Conservation (phyloP, 2,329 filamentous ascomycete species). For the Alternaria consortialis region DNA sequence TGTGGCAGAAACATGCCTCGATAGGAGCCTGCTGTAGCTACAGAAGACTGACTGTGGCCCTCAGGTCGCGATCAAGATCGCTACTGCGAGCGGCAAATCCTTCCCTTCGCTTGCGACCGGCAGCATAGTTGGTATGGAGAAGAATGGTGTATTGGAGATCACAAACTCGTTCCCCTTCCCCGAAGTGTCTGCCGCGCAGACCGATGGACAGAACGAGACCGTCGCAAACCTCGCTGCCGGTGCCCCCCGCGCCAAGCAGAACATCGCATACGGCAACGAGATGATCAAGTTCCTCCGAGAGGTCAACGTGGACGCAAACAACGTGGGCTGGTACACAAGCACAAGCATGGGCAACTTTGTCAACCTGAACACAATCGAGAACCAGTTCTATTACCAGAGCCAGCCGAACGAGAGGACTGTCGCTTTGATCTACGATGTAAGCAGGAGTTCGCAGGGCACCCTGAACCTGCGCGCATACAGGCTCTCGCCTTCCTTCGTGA, state of each 20-base stretch:
- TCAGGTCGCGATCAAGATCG: slow-evolving; percentile 96
- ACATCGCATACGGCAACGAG: slow-evolving; percentile 87
- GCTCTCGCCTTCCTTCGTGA: slow-evolving; percentile 86
- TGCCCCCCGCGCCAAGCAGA: slow-evolving; percentile 91
- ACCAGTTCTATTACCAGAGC: slow-evolving; percentile 97
- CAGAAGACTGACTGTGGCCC: slow-evolving; percentile 31
- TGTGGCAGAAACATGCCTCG: slow-evolving; percentile 22
- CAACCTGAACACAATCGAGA: slow-evolving; percentile 94
- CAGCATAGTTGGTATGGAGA: slow-evolving; percentile 92
- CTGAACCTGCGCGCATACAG: slow-evolving; percentile 91
- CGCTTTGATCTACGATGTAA: slow-evolving; percentile 92
- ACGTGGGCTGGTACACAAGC: slow-evolving; percentile 98
- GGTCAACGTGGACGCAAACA: slow-evolving; percentile 98
- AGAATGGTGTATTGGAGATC: slow-evolving; percentile 80
- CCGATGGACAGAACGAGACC: slow-evolving; percentile 52
- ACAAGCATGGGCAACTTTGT: slow-evolving; percentile 99
- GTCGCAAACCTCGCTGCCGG: slow-evolving; percentile 74
- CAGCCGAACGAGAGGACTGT: slow-evolving; percentile 86
- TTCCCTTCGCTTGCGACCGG: slow-evolving; percentile 93
- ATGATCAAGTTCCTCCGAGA: slow-evolving; percentile 97
- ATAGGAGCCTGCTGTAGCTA: not conserved
- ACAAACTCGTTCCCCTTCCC: slow-evolving; percentile 97
- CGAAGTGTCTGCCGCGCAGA: slow-evolving; percentile 73
- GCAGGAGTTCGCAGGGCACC: slow-evolving; percentile 90
- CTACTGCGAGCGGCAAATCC: slow-evolving; percentile 88